Percentiles rank a stretch among this genome's conserved stretches.
phyloP scores from a whole-genome alignment of 305 asterid genomes.

The Fraxinus baroniana region DNA sequence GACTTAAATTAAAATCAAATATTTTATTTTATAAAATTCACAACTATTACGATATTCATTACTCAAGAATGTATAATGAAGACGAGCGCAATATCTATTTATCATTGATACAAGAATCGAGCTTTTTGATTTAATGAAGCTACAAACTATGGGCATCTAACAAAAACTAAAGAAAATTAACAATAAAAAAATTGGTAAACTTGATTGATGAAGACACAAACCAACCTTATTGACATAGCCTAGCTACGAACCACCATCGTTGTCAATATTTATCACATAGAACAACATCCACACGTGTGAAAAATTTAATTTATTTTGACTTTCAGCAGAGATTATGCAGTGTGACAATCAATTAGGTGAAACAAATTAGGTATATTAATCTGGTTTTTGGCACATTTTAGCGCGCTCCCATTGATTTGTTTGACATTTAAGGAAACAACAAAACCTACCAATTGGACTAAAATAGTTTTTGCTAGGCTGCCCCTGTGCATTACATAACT shows the following conservation, averaged over 20 bases:
- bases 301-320: not conserved
- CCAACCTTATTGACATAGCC: not conserved
- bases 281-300: not conserved
- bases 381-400: conserved; percentile 9
- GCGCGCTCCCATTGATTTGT: conserved; percentile 28
- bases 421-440: conserved; percentile 49
- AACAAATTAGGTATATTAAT: not conserved
- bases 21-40: not conserved
- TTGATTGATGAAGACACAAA: not conserved
- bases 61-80: not conserved
- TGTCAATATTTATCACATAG: not conserved
- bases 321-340: not conserved
- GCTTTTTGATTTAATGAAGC: not conserved
- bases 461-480: not conserved
- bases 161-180: not conserved
- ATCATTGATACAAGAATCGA: not conserved
- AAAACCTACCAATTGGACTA: conserved; percentile 39
- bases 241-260: not conserved
- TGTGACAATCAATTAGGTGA: not conserved
- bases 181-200: not conserved
- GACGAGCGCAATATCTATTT: not conserved
- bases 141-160: not conserved
- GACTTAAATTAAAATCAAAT: too few species aligned
- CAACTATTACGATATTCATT: not conserved
- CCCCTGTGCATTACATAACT: not conserved